phyloP scores from a whole-genome alignment of 805 yeast species.

The Tetrapisispora nanseiensis region DNA sequence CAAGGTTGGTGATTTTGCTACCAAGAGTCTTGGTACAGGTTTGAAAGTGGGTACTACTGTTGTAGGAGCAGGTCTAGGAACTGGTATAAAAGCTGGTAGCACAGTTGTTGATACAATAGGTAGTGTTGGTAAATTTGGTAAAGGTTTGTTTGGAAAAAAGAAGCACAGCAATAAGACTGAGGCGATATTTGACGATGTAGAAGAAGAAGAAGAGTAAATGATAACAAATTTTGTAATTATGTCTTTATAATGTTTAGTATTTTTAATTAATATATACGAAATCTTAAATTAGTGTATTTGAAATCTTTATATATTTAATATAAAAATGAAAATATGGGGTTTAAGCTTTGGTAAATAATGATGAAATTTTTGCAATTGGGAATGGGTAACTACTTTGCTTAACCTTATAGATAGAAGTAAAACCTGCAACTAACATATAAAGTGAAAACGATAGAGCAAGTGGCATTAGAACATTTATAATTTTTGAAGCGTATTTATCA shows the following conservation, averaged over 20 bases:
- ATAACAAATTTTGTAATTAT: too few species aligned
- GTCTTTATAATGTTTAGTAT: too few species aligned
- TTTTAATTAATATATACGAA: too few species aligned
- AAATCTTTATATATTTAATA: too few species aligned
- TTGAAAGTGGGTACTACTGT: conserved; percentile 35
- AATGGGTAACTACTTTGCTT: conserved; percentile 77
- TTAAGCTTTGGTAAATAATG: not conserved
- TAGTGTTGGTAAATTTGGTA: conserved; percentile 26
- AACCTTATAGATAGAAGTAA: conserved; percentile 54
- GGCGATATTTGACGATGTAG: not conserved
- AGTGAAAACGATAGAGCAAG: conserved; percentile 35
- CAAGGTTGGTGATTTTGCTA: conserved; percentile 40
- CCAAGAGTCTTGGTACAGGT: conserved; percentile 39
- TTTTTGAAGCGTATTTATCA: conserved; percentile 22
- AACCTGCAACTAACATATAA: conserved; percentile 50
- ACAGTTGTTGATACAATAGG: conserved; percentile 34
- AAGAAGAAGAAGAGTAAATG: not conserved
- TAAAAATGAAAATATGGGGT: too few species aligned
- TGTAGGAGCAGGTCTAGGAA: conserved; percentile 37
- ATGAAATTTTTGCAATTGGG: conserved; percentile 20
- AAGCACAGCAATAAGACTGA: conserved; percentile 4
- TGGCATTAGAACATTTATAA: conserved; percentile 41
- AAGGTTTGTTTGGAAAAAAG: conserved; percentile 11
- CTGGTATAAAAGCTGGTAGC: conserved; percentile 29
- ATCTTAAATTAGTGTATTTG: too few species aligned